These are phyloP conservation scores for Corymbia maculata DNA, from an alignment of 345 rosid species.

Conservation along the genomic window DNA sequence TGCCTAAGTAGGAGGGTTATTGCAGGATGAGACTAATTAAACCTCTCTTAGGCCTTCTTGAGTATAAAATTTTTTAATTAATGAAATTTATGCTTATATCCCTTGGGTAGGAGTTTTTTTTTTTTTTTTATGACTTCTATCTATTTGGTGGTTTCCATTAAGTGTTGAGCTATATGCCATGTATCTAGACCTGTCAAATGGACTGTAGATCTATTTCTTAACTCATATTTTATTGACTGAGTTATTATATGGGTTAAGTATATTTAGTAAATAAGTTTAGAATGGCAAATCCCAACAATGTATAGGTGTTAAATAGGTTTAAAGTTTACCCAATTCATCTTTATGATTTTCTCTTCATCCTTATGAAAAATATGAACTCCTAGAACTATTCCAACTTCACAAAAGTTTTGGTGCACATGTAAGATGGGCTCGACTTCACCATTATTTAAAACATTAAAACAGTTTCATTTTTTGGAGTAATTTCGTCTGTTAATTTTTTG, in stretches of 20 bases:
- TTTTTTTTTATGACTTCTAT: no score
- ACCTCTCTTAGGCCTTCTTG: background rate
- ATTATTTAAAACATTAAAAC: no score
- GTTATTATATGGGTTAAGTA: background rate
- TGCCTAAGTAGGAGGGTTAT: background rate
- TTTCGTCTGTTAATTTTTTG: no score
- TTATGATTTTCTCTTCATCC: background rate
- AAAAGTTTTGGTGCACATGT: background rate
- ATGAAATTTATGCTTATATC: background rate
- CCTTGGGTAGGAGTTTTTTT: background rate
- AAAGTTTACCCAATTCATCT: background rate
- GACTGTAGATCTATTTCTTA: background rate
- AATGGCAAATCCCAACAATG: background rate
- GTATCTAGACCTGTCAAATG: background rate
- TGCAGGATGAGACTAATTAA: background rate
- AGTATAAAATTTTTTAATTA: background rate
- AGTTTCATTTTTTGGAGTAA: background rate
- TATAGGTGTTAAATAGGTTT: background rate
- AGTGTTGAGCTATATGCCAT: background rate
- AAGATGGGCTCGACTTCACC: background rate
- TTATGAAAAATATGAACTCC: background rate
- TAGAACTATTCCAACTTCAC: background rate
- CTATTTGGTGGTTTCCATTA: background rate
- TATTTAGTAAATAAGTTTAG: background rate
- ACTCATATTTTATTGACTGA: background rate